These are phyloP conservation scores for Trichocladium antarcticum DNA, from an alignment of 495 filamentous ascomycete species.

Conservation along the genomic window DNA sequence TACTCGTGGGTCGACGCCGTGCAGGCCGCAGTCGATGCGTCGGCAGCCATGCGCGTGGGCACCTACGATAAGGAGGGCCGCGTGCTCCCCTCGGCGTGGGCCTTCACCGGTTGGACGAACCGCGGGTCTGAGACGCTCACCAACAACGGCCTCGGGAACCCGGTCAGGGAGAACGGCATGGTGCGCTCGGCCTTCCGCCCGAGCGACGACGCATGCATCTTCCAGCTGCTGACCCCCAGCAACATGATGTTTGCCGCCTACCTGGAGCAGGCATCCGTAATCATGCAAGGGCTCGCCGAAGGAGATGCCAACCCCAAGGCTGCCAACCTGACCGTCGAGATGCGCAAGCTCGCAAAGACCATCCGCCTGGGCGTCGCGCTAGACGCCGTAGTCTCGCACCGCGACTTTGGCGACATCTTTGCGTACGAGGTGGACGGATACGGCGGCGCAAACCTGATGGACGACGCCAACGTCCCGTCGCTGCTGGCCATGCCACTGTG, in stretches of 20 bases:
- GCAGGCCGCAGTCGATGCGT: slow-evolving; percentile 42
- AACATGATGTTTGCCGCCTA: slow-evolving; percentile 58
- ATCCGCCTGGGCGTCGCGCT: slow-evolving; percentile 44
- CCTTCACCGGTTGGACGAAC: slow-evolving; percentile 47
- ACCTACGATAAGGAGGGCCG: slow-evolving; percentile 48
- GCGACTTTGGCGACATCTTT: slow-evolving; percentile 38
- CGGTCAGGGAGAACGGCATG: slow-evolving; percentile 49
- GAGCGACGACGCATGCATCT: slow-evolving; percentile 50
- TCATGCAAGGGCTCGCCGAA: slow-evolving; percentile 40
- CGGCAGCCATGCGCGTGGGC: slow-evolving; percentile 47
- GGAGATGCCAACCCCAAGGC: slow-evolving; percentile 26
- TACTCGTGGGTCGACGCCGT: slow-evolving; percentile 51
- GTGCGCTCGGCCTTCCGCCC: slow-evolving; percentile 53
- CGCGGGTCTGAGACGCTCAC: slow-evolving; percentile 48
- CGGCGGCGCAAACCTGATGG: slow-evolving; percentile 49
- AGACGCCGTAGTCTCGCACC: slow-evolving; percentile 26
- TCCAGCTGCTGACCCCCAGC: slow-evolving; percentile 46
- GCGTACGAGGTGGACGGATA: slow-evolving; percentile 56
- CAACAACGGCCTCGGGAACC: slow-evolving; percentile 51
- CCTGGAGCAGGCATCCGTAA: slow-evolving; percentile 41
- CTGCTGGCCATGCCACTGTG: slow-evolving; percentile 38
- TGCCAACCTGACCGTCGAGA: slow-evolving; percentile 35
- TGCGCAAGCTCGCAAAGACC: slow-evolving; percentile 40
- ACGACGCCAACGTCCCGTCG: slow-evolving; percentile 53
- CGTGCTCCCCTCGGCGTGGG: slow-evolving; percentile 43